Evolutionary conservation across 768 basidiomycete species (phyloP).

Genomic region (Cubamyces lactineus): DNA sequence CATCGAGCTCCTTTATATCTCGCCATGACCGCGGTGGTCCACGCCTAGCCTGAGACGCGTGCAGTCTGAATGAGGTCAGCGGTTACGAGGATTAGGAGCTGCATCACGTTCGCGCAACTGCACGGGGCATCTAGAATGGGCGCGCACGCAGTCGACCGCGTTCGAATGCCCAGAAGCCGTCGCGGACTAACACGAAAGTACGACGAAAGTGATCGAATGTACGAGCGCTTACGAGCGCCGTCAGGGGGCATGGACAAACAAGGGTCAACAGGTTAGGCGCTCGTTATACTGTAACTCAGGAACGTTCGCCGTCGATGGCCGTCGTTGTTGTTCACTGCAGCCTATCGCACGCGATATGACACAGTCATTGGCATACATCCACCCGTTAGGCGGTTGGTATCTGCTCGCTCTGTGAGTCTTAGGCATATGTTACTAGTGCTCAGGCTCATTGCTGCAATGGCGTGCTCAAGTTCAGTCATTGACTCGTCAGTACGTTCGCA

Average conservation of each 20-base stretch:
- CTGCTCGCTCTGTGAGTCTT: too few species aligned
- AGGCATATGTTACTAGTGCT: too few species aligned
- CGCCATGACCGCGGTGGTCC: neutral
- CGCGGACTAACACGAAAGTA: neutral
- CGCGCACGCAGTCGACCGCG: neutral
- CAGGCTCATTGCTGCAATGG: neutral
- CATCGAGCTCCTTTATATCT: conserved; percentile 1
- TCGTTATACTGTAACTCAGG: too few species aligned
- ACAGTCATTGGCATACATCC: too few species aligned
- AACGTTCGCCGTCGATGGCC: too few species aligned
- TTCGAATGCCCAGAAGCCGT: neutral
- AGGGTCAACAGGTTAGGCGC: neutral
- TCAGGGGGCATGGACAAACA: neutral
- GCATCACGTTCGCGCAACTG: neutral
- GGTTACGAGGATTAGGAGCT: conserved; percentile 13
- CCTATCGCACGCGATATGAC: too few species aligned
- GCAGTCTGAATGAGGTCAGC: conserved; percentile 5
- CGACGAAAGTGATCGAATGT: neutral
- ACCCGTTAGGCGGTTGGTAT: too few species aligned
- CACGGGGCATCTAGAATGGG: neutral
- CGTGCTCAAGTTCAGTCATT: neutral
- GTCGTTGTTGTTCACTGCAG: too few species aligned
- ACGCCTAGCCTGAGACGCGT: neutral
- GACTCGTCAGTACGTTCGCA: neutral
- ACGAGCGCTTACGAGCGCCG: neutral